Evolutionary conservation across 305 asterid genomes (phyloP).

Genomic region (Salvia sclarea): DNA sequence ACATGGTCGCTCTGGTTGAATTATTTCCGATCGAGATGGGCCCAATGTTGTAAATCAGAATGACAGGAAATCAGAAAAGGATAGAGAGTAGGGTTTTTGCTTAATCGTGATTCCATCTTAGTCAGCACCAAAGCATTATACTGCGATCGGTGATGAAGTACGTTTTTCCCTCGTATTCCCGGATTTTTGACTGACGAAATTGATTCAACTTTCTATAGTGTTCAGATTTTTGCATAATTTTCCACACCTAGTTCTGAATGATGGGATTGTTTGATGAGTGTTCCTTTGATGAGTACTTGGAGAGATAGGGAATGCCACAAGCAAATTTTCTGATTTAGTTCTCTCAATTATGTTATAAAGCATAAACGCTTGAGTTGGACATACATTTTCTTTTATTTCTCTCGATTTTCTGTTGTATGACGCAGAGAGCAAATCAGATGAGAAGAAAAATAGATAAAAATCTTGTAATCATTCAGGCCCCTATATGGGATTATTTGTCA

Average conservation of each 20-base stretch:
- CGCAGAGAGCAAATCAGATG: too few species aligned
- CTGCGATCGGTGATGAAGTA: background rate
- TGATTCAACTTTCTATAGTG: background rate
- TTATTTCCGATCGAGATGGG: conserved; percentile 28
- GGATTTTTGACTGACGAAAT: background rate
- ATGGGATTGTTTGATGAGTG: background rate
- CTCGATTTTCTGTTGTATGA: too few species aligned
- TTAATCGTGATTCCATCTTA: conserved; percentile 10
- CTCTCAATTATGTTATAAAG: too few species aligned
- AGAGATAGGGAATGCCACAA: too few species aligned
- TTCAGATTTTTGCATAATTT: background rate
- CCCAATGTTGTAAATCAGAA: conserved; percentile 39
- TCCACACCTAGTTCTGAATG: too few species aligned
- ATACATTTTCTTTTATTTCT: too few species aligned
- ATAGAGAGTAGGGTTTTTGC: conserved; percentile 21
- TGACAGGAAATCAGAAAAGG: conserved; percentile 30
- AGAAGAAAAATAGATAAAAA: too few species aligned
- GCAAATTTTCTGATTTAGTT: too few species aligned
- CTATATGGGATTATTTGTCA: too few species aligned
- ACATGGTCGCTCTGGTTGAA: conserved; percentile 21
- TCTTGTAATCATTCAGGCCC: too few species aligned
- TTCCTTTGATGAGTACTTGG: background rate
- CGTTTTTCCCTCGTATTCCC: background rate
- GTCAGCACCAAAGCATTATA: background rate
- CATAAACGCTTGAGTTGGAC: too few species aligned